Percentiles rank a stretch among this genome's conserved stretches.
Evolutionary conservation across 768 basidiomycete species (phyloP).

Genomic region (Fomitopsis serialis): DNA sequence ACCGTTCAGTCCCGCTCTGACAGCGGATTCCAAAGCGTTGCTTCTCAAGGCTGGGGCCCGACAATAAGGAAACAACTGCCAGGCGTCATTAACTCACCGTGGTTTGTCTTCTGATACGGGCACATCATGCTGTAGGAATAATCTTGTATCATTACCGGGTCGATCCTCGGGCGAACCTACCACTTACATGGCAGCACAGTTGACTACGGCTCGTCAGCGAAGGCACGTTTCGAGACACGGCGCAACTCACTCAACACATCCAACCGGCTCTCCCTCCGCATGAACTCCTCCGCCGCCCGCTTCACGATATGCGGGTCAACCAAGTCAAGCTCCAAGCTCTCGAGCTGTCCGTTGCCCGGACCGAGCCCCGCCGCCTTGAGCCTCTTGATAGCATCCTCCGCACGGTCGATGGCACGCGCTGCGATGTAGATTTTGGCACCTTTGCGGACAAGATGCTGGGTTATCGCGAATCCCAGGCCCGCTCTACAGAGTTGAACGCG

Average conservation of each 20-base stretch:
- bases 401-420: conserved; percentile 41
- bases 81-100: too few species aligned
- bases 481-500: conserved; percentile 31
- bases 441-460: conserved; percentile 42
- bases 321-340: conserved; percentile 49
- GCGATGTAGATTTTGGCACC: conserved; percentile 61
- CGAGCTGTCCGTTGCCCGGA: conserved; percentile 40
- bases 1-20: too few species aligned
- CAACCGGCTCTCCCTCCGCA: conserved; percentile 43
- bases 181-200: conserved; percentile 47
- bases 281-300: conserved; percentile 42
- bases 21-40: too few species aligned
- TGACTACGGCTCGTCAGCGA: conserved; percentile 30
- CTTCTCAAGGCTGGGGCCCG: too few species aligned
- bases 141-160: not conserved
- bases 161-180: too few species aligned
- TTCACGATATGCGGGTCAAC: conserved; percentile 42
- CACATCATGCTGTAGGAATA: conserved; percentile 16
- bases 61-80: too few species aligned
- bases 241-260: conserved; percentile 45
- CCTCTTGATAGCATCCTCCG: conserved; percentile 40
- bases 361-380: conserved; percentile 39
- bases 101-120: conserved; percentile 7
- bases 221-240: not conserved
- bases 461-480: conserved; percentile 47